Base-by-base conservation (phyloP, 1,139 yeast genomes). In the Saccharomyces hybrid region DNA sequence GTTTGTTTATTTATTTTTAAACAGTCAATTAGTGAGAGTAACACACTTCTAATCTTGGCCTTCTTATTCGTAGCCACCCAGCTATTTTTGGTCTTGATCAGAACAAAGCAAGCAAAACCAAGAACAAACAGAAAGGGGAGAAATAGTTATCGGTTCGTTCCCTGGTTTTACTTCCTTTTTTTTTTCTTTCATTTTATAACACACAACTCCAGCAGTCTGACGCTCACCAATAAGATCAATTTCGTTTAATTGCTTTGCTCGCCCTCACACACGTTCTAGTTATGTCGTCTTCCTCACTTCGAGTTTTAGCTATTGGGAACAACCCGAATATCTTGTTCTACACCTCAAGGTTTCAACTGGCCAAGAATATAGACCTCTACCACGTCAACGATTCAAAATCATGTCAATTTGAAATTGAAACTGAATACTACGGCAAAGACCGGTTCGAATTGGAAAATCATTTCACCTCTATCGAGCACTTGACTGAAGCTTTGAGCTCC, bases 281-380 rank as follows among this genome's bases (percentile, higher is more conserved):
- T 51, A 59, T 64, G 62, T 63, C 70, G 8, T 61, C 67, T 27
- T 56, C 65, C 48, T 64, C 44, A 16, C 44, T 51, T 26, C 47
- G 64, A 52, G 71, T 70, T 13, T 54, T 70, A 55, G 59, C 64
- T 14, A 57, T 66, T 23, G 72, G 73, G 38, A 57, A 66, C 46
- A 63, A 66, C 50, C 68, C 71, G 16, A 66, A 67, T 56, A 60
- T 69, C 34, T 49, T 63, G 49, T 54, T 70, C 46, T 68, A 66
- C 50, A 61, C 71, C 1, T 68, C 71, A 54, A 58, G 72, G 44
- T 66, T 69, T 50, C 70, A 66, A 53, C 52, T 65, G 48, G 70
- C 71, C 14, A 66, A 64, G 54, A 64, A 69, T 52, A 70, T 68
- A 27, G 68, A 63, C 23, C 56, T 69, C 26, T 65, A 60, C 47